phyloP scores from a whole-genome alignment of 2,329 filamentous ascomycete species.

The Lasiodiplodia gonubiensis region DNA sequence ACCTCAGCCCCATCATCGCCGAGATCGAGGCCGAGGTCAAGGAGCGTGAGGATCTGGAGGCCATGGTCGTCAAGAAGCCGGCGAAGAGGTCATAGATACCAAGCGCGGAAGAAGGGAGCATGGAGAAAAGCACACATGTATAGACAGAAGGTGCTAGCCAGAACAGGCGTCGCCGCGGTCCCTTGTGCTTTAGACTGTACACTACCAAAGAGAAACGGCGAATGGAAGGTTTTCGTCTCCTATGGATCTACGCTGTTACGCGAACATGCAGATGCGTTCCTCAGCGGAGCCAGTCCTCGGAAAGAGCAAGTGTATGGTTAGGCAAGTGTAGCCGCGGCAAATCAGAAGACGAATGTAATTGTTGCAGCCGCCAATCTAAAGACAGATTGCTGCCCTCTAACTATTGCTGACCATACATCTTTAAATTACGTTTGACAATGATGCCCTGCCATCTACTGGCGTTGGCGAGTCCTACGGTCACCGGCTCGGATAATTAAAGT shows the following conservation, averaged over 20 bases:
- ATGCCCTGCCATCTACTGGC: not conserved
- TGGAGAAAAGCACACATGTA: constrained; percentile 8
- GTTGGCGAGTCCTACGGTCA: too few relatives aligned
- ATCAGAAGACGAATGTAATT: not conserved
- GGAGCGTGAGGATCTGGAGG: constrained; percentile 72
- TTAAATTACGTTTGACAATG: not conserved
- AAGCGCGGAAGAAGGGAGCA: constrained; percentile 9
- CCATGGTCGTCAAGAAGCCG: constrained; percentile 62
- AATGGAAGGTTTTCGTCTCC: constrained; percentile 2
- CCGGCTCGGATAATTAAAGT: not conserved
- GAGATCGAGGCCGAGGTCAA: constrained; percentile 71
- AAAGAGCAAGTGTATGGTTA: not conserved
- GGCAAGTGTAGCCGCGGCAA: not conserved
- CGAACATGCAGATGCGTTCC: not conserved
- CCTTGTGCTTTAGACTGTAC: constrained; percentile 49
- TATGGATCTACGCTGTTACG: not conserved
- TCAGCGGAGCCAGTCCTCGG: not conserved
- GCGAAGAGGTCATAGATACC: constrained; percentile 36
- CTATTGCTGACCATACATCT: not conserved
- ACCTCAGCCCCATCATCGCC: constrained; percentile 70
- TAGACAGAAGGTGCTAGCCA: constrained; percentile 13
- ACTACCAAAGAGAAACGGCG: constrained; percentile 25
- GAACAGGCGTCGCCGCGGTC: constrained; percentile 2
- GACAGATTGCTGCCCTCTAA: not conserved
- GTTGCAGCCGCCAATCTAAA: not conserved